Percentiles rank a stretch among this genome's conserved stretches.
Conservation (phyloP, 2,329 filamentous ascomycete species). For the Tolypocladium pustulatum region DNA sequence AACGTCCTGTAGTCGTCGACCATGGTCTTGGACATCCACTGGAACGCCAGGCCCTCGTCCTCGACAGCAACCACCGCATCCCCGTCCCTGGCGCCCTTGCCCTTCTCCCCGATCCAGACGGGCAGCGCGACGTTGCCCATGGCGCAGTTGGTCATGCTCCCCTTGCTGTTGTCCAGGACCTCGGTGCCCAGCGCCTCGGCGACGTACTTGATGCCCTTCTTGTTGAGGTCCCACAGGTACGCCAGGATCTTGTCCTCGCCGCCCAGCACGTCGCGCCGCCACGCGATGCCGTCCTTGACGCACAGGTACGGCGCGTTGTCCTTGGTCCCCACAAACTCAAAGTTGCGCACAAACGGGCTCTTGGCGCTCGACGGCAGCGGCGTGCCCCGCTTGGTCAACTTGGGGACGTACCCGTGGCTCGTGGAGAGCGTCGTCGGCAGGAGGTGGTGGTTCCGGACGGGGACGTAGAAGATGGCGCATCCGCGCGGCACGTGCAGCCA, state of each 20-base stretch:
- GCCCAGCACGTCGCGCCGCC: slow-evolving; percentile 57
- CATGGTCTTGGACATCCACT: slow-evolving; percentile 48
- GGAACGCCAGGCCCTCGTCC: slow-evolving; percentile 27
- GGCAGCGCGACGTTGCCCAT: slow-evolving; percentile 69
- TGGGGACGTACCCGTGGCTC: slow-evolving; percentile 63
- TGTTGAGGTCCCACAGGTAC: slow-evolving; percentile 55
- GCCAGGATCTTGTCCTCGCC: slow-evolving; percentile 60
- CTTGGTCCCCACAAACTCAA: slow-evolving; percentile 67
- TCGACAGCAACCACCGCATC: slow-evolving; percentile 18
- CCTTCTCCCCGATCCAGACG: slow-evolving; percentile 28
- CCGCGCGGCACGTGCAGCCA: slow-evolving; percentile 78
- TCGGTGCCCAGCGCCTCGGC: slow-evolving; percentile 58
- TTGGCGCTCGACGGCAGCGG: slow-evolving; percentile 37
- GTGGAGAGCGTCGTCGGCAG: slow-evolving; percentile 69
- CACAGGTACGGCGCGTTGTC: slow-evolving; percentile 66
- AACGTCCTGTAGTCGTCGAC: slow-evolving; percentile 59
- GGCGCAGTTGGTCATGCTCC: slow-evolving; percentile 53
- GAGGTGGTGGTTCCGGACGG: slow-evolving; percentile 62
- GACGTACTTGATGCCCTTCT: slow-evolving; percentile 48
- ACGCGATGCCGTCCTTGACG: slow-evolving; percentile 60
- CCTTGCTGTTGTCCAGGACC: slow-evolving; percentile 55
- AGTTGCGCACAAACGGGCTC: slow-evolving; percentile 55
- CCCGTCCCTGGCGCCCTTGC: slow-evolving; percentile 13
- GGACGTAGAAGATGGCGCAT: slow-evolving; percentile 73
- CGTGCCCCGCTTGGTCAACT: slow-evolving; percentile 16